These are phyloP conservation scores for Teratosphaeria pseudoeucalypti DNA, from an alignment of 2,329 filamentous ascomycete genomes.

Conservation along the genomic window DNA sequence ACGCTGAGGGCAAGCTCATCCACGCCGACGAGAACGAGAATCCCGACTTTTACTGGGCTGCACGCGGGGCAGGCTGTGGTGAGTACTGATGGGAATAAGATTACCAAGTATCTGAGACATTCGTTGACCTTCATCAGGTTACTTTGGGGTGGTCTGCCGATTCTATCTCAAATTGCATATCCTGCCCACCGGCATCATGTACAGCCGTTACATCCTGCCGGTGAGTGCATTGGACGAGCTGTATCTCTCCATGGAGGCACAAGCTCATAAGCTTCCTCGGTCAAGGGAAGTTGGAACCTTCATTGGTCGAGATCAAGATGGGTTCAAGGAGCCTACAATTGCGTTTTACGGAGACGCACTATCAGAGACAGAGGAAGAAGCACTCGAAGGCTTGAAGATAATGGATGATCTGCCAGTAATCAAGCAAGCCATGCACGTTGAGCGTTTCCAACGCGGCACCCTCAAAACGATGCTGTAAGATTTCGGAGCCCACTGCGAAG, in stretches of 20 bases:
- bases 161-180: conserved; percentile 38
- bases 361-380: neutral
- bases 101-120: neutral
- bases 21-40: conserved; percentile 31
- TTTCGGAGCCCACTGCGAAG: neutral
- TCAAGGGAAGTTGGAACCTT: conserved; percentile 12
- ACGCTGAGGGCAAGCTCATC: conserved; percentile 32
- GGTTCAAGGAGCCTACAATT: neutral
- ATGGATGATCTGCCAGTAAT: neutral
- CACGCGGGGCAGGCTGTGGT: conserved; percentile 35
- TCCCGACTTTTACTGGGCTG: conserved; percentile 40
- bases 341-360: neutral
- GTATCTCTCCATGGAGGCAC: conserved; percentile 26
- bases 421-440: neutral
- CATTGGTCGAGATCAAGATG: neutral
- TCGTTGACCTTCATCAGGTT: conserved; percentile 23
- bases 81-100: neutral
- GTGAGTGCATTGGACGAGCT: conserved; percentile 40
- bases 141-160: conserved; percentile 43
- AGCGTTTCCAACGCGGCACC: neutral
- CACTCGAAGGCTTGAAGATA: neutral
- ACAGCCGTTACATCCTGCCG: conserved; percentile 38
- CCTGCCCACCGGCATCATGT: conserved; percentile 16
- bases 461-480: neutral
- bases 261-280: conserved; percentile 32